phyloP scores from a whole-genome alignment of 1,284 basidiomycete species.

The Meira miltonrushii region DNA sequence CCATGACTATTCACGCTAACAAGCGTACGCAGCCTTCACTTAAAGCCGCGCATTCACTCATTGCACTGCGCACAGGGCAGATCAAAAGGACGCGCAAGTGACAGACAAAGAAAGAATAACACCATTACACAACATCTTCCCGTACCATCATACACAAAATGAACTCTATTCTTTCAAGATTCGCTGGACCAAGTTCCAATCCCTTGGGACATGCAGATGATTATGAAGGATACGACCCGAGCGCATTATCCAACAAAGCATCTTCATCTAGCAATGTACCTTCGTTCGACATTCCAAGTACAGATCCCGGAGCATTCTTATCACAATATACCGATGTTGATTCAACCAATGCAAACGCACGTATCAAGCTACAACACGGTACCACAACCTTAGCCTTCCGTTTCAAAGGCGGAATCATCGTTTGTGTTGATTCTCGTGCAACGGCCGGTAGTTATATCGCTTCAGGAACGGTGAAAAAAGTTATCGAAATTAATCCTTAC shows the following conservation, averaged over 20 bases:
- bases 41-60: no score
- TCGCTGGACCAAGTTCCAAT: constrained; percentile 12
- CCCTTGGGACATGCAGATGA: constrained; percentile 10
- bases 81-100: no score
- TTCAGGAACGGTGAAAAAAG: constrained; percentile 57
- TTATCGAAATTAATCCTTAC: constrained; percentile 99
- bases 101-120: no score
- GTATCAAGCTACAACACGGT: constrained; percentile 96
- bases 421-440: constrained; percentile 93
- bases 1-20: no score
- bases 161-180: constrained; percentile 37
- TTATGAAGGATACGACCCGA: constrained; percentile 12
- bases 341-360: constrained; percentile 48
- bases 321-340: constrained; percentile 50
- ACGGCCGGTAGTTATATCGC: constrained; percentile 96
- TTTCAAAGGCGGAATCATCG: constrained; percentile 93
- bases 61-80: no score
- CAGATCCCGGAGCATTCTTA: constrained; percentile 45
- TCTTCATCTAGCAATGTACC: constrained; percentile 17
- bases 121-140: no score
- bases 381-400: constrained; percentile 98
- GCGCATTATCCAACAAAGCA: background rate
- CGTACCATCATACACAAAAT: constrained; percentile 12
- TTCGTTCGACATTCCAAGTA: constrained; percentile 35
- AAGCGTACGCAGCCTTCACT: no score